Evolutionary conservation across 2,329 filamentous ascomycete species (phyloP).

Genomic region (Aureobasidium pullulans): DNA sequence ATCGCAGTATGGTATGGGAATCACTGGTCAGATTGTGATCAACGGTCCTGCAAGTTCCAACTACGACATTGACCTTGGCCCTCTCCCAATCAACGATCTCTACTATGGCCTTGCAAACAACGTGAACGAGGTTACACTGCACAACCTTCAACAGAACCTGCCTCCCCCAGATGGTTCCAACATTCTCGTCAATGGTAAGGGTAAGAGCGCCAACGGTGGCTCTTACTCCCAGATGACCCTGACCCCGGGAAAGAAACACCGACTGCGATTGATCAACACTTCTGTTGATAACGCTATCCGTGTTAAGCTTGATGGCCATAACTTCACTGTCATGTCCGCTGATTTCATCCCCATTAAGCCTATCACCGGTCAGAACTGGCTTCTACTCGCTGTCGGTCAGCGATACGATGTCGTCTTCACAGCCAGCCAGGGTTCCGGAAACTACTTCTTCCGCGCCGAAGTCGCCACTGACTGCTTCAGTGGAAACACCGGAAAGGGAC

Average conservation of each 20-base stretch:
- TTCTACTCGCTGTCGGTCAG: constrained; percentile 37
- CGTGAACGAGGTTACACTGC: constrained; percentile 24
- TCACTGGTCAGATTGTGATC: constrained; percentile 34
- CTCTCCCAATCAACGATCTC: constrained; percentile 25
- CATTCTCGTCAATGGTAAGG: constrained; percentile 36
- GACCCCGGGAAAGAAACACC: constrained; percentile 34
- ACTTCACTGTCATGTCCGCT: constrained; percentile 29
- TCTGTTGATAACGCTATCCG: constrained; percentile 38
- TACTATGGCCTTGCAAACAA: constrained; percentile 24
- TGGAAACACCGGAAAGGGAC: constrained; percentile 28
- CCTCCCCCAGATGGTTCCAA: constrained; percentile 35
- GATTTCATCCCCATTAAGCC: constrained; percentile 31
- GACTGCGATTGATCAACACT: constrained; percentile 40
- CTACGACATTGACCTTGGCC: constrained; percentile 30
- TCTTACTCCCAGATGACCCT: constrained; percentile 20
- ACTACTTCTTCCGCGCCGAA: constrained; percentile 40
- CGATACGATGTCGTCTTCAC: constrained; percentile 42
- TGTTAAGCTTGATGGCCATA: constrained; percentile 30
- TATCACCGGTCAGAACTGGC: constrained; percentile 20
- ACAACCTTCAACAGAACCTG: constrained; percentile 23
- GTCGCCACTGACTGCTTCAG: constrained; percentile 30
- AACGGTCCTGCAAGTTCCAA: constrained; percentile 37
- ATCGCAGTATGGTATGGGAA: constrained; percentile 37
- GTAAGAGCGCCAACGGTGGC: constrained; percentile 27
- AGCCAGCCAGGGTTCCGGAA: constrained; percentile 36